Evolutionary conservation across 202 grass and related monocot species (phyloP).

Genomic region (Cymbopogon flexuosus): DNA sequence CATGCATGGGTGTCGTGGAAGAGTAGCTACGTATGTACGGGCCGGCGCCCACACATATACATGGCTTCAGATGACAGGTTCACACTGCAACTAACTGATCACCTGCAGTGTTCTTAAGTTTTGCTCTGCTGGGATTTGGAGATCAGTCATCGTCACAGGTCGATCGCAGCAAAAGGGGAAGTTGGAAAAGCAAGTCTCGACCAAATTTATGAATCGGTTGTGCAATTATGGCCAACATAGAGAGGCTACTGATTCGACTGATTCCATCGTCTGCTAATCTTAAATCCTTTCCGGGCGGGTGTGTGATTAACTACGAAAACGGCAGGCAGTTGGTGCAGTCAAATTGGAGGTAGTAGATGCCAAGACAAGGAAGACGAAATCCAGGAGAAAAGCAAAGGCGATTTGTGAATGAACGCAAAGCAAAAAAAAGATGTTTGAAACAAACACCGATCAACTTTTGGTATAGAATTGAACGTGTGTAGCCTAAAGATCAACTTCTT

Average conservation of each 20-base stretch:
- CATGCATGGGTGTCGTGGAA: slow-evolving; percentile 20
- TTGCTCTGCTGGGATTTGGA: slow-evolving; percentile 27
- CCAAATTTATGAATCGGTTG: slow-evolving; percentile 13
- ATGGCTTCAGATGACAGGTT: slow-evolving; percentile 21
- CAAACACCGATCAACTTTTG: not conserved
- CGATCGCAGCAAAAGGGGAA: slow-evolving; percentile 2
- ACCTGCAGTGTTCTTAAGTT: slow-evolving; percentile 6
- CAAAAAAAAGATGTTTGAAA: slow-evolving; percentile 1
- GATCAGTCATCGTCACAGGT: slow-evolving; percentile 19
- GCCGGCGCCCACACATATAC: not conserved
- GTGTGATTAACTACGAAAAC: slow-evolving; percentile 26
- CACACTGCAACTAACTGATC: not conserved
- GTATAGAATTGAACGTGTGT: not conserved
- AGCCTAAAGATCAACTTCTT: slow-evolving; percentile 34
- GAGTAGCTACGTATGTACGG: slow-evolving; percentile 32
- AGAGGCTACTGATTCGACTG: not conserved
- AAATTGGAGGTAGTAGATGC: slow-evolving; percentile 20
- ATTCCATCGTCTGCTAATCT: slow-evolving; percentile 5
- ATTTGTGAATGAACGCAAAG: not conserved
- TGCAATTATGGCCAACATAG: not conserved
- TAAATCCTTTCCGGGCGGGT: slow-evolving; percentile 12
- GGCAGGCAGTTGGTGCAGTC: slow-evolving; percentile 27
- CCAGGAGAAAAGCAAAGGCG: not conserved
- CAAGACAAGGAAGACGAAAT: slow-evolving; percentile 22
- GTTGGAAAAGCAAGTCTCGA: slow-evolving; percentile 19